phyloP scores from a whole-genome alignment of 2,329 filamentous ascomycete genomes.

The Esteya vermicola region DNA sequence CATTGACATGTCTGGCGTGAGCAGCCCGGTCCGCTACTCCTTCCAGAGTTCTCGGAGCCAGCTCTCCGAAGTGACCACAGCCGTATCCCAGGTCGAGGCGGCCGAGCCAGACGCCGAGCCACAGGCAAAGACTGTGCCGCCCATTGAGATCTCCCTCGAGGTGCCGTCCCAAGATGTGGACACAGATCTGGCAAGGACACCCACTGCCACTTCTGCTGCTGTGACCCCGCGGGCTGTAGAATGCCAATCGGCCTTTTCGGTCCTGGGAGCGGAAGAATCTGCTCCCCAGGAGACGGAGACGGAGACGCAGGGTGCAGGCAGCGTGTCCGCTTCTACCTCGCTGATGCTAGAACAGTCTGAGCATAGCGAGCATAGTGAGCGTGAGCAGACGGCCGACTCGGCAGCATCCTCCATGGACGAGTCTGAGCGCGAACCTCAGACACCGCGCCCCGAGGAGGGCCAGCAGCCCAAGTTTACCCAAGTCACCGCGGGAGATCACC shows the following conservation, averaged over 20 bases:
- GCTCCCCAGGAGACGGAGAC: too few species aligned
- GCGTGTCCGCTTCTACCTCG: too few species aligned
- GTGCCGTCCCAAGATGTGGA: not conserved
- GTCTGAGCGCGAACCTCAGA: constrained; percentile 9
- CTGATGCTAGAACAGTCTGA: too few species aligned
- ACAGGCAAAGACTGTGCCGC: not conserved
- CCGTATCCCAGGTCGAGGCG: not conserved
- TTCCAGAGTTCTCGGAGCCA: constrained; percentile 19
- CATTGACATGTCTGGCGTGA: constrained; percentile 41
- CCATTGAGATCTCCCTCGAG: not conserved
- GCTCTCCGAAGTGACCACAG: not conserved
- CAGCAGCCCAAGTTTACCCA: too few species aligned
- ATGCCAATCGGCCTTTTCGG: too few species aligned
- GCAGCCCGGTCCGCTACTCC: constrained; percentile 36
- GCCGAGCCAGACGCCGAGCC: not conserved
- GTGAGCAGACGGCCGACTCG: constrained; percentile 3
- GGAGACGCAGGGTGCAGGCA: too few species aligned
- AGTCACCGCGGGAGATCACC: too few species aligned
- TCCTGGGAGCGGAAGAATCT: too few species aligned
- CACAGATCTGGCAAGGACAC: too few species aligned
- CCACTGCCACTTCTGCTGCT: too few species aligned
- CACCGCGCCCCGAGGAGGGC: constrained; percentile 9
- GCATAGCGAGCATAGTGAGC: too few species aligned
- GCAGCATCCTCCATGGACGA: constrained; percentile 8
- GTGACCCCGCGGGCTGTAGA: too few species aligned